Conservation (phyloP, 371 early-diverging fungal species). For the Rhizopus delemar region DNA sequence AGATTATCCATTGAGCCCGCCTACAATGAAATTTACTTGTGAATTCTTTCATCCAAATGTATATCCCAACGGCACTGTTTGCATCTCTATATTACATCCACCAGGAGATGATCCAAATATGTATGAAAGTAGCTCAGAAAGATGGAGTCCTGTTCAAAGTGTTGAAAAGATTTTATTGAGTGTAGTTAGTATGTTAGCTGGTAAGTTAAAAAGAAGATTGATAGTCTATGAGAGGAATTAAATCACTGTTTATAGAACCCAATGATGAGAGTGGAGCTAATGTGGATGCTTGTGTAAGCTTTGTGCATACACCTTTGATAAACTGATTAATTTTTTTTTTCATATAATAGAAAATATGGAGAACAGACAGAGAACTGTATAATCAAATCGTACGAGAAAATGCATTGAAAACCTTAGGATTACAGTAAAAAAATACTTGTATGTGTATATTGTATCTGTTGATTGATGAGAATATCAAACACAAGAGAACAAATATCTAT, state of each 20-base stretch:
- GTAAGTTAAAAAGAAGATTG: constrained; percentile 30
- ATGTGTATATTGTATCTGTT: too few relatives aligned
- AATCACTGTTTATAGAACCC: constrained; percentile 70
- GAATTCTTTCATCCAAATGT: constrained; percentile 97
- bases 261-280: constrained; percentile 99
- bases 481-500: too few relatives aligned
- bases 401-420: constrained; percentile 71
- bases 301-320: neutral
- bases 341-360: constrained; percentile 78
- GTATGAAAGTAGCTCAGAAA: constrained; percentile 90
- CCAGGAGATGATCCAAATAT: constrained; percentile 98
- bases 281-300: constrained; percentile 92
- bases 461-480: neutral
- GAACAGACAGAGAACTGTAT: constrained; percentile 81
- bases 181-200: constrained; percentile 92
- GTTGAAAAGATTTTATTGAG: constrained; percentile 96
- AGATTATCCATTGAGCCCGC: constrained; percentile 96
- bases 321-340: neutral
- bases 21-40: constrained; percentile 87
- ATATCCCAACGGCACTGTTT: constrained; percentile 96
- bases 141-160: constrained; percentile 97
- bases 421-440: constrained; percentile 19
- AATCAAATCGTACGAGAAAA: constrained; percentile 78
- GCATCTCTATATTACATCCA: constrained; percentile 98
- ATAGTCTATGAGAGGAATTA: neutral